Evolutionary conservation across 768 basidiomycete species (phyloP).

Genomic region (Lactarius trivialis): DNA sequence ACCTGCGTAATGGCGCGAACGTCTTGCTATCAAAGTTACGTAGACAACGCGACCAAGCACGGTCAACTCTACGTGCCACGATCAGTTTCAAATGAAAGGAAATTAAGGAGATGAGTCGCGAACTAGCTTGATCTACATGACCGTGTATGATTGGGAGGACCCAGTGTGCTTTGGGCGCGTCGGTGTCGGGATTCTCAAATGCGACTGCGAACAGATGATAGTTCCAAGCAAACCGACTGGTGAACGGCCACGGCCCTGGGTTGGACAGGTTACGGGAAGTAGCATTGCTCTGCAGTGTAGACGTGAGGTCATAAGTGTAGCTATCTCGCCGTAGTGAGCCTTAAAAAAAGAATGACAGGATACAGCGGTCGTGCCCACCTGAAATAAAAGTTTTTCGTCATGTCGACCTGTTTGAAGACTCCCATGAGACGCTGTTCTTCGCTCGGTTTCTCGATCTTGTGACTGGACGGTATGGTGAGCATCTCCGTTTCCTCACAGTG

Average conservation of each 20-base stretch:
- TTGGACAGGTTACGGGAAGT: constrained; percentile 45
- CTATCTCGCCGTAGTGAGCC: constrained; percentile 36
- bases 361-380: constrained; percentile 44
- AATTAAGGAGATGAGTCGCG: constrained; percentile 31
- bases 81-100: background rate
- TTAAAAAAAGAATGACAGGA: background rate
- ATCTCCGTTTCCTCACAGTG: constrained; percentile 92
- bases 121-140: constrained; percentile 97
- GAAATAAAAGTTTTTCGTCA: constrained; percentile 99
- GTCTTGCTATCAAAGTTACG: constrained; percentile 88
- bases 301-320: constrained; percentile 95
- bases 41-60: constrained; percentile 87
- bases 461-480: constrained; percentile 66
- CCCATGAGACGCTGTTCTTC: constrained; percentile 87
- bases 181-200: constrained; percentile 41
- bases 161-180: constrained; percentile 63
- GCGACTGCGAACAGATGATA: constrained; percentile 73
- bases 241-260: constrained; percentile 56
- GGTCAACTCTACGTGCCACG: constrained; percentile 63
- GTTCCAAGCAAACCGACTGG: constrained; percentile 94
- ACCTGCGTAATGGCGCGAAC: constrained; percentile 93
- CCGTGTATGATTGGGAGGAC: constrained; percentile 89
- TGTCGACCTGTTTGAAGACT: constrained; percentile 93
- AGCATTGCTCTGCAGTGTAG: constrained; percentile 90
- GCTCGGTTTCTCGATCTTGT: constrained; percentile 78